Conservation (phyloP, 2,329 filamentous ascomycete genomes). For the Calycina herbarum region DNA sequence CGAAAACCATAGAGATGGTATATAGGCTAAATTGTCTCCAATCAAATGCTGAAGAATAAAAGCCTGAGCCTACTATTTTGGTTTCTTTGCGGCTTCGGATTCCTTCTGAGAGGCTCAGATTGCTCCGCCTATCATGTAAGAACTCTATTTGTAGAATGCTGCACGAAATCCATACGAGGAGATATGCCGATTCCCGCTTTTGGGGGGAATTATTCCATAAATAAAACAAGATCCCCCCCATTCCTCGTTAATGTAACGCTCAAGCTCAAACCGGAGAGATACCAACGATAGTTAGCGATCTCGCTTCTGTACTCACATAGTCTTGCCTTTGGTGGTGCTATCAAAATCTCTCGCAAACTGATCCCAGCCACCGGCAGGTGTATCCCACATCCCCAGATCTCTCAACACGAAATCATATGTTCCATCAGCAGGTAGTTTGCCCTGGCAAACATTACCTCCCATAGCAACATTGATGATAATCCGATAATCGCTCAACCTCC, state of each 20-base stretch:
- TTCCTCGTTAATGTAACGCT: not conserved
- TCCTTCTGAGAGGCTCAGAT: not conserved
- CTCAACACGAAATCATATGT: conserved; percentile 58
- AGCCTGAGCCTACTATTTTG: not conserved
- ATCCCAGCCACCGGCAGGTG: conserved; percentile 55
- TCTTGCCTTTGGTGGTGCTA: conserved; percentile 27
- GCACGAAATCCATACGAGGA: not conserved
- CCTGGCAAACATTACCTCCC: conserved; percentile 59
- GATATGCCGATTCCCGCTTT: not conserved
- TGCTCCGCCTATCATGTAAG: conserved; percentile 2
- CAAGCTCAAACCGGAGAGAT: conserved; percentile 22
- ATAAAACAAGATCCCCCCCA: not conserved
- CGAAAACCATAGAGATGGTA: not conserved
- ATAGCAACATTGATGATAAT: conserved; percentile 62
- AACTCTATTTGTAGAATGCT: conserved; percentile 5
- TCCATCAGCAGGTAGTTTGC: conserved; percentile 51
- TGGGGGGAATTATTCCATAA: not conserved
- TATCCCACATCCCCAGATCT: conserved; percentile 51
- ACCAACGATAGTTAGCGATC: not conserved
- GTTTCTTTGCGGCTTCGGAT: not conserved
- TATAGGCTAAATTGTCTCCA: not conserved
- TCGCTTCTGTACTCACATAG: conserved; percentile 30
- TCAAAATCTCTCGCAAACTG: conserved; percentile 54
- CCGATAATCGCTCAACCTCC: conserved; percentile 56
- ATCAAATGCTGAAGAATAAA: not conserved